Conservation (phyloP, 2,329 filamentous ascomycete species). For the Peltaster fructicola region DNA sequence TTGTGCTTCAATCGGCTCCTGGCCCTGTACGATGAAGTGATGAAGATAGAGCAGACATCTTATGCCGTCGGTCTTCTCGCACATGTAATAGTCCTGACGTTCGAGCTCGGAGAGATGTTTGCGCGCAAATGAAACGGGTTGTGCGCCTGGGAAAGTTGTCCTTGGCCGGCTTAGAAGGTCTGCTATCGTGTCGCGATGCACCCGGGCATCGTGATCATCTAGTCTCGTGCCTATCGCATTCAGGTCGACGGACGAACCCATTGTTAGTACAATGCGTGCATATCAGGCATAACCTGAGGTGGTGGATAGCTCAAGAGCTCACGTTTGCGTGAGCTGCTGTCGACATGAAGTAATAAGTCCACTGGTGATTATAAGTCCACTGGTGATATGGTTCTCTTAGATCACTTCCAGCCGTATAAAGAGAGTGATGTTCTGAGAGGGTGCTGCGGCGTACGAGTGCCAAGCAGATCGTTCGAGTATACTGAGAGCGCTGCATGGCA, state of each 20-base stretch:
- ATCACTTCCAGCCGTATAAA: too few relatives aligned
- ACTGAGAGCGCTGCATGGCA: too few relatives aligned
- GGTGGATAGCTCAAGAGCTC: too few relatives aligned
- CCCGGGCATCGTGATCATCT: slow-evolving; percentile 9
- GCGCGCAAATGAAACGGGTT: slow-evolving; percentile 80
- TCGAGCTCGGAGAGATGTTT: slow-evolving; percentile 70
- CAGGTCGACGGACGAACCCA: slow-evolving; percentile 15
- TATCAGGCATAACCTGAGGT: too few relatives aligned
- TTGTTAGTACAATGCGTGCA: too few relatives aligned
- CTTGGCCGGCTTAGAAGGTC: slow-evolving; percentile 53
- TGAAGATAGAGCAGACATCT: slow-evolving; percentile 89
- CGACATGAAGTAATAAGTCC: too few relatives aligned
- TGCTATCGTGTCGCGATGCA: slow-evolving; percentile 14
- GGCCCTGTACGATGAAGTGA: slow-evolving; percentile 28
- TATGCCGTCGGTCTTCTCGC: slow-evolving; percentile 95
- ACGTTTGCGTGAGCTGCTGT: too few relatives aligned
- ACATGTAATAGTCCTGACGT: slow-evolving; percentile 81
- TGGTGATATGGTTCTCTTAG: too few relatives aligned
- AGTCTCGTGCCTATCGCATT: slow-evolving; percentile 10
- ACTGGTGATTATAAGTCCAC: too few relatives aligned
- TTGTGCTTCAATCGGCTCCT: slow-evolving; percentile 41
- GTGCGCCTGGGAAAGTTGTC: slow-evolving; percentile 66
- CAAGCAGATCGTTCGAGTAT: too few relatives aligned
- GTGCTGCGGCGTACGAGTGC: too few relatives aligned
- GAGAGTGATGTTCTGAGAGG: too few relatives aligned